A percentile compares a stretch with the other conserved stretches of the same genome.
These are phyloP conservation scores for Penium margaritaceum DNA, from an alignment of 139 green algal genomes.

Conservation along the genomic window DNA sequence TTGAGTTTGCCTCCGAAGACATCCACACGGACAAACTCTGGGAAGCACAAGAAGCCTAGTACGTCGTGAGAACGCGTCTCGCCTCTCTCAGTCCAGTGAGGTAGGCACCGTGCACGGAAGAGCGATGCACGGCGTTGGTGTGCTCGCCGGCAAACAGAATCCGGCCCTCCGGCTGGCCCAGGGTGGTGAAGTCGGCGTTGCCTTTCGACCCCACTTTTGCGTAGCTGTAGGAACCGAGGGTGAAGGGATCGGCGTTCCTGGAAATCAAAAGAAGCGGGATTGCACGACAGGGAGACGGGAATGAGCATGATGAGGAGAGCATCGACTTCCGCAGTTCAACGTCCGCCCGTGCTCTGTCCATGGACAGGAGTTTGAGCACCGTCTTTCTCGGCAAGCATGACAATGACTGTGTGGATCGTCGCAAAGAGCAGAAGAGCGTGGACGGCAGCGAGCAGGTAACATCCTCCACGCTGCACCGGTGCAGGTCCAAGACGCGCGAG, in stretches of 20 bases:
- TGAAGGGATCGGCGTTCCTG: not conserved
- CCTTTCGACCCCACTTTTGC: not conserved
- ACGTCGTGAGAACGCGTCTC: not conserved
- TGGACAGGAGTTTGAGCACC: constrained; percentile 64
- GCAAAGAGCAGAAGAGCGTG: constrained; percentile 54
- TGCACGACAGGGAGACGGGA: too few relatives aligned
- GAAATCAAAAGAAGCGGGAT: too few relatives aligned
- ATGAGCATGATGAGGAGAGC: too few relatives aligned
- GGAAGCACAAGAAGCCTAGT: too few relatives aligned
- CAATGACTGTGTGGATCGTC: constrained; percentile 33
- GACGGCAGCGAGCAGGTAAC: too few relatives aligned
- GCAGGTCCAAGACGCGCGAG: too few relatives aligned
- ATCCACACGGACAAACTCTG: too few relatives aligned
- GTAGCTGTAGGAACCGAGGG: not conserved
- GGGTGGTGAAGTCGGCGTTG: not conserved
- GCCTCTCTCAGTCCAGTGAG: not conserved
- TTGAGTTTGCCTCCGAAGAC: too few relatives aligned
- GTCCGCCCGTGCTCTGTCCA: too few relatives aligned
- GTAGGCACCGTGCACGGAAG: constrained; percentile 19
- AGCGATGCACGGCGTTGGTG: constrained; percentile 15
- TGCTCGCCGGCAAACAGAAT: constrained; percentile 8
- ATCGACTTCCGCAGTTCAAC: too few relatives aligned
- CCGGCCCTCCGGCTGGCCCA: not conserved
- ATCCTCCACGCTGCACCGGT: too few relatives aligned
- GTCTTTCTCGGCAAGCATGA: constrained; percentile 57